These are phyloP conservation scores for Crithidia acanthocephali DNA, from an alignment of 208 protist species.

Conservation along the genomic window DNA sequence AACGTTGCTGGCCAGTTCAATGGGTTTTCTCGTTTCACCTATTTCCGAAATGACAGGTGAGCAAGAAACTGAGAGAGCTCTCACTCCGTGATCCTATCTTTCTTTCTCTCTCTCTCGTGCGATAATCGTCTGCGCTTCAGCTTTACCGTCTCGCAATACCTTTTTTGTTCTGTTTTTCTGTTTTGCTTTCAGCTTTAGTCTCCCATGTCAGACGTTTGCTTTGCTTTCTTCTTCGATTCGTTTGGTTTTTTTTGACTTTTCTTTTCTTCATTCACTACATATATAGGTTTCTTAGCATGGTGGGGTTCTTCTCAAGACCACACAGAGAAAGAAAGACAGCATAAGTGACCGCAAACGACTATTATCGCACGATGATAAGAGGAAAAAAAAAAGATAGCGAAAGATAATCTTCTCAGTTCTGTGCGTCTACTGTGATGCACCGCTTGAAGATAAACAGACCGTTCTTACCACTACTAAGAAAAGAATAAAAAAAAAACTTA, in stretches of 20 bases:
- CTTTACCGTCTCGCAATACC: background rate
- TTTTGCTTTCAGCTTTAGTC: background rate
- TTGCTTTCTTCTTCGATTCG: background rate
- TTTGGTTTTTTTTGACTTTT: background rate
- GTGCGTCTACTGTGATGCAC: background rate
- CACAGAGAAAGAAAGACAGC: background rate
- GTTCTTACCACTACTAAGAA: constrained; percentile 7
- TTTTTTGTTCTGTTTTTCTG: constrained; percentile 4
- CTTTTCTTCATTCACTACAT: background rate
- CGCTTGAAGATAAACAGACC: background rate
- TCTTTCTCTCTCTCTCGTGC: background rate
- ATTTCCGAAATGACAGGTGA: too few relatives aligned
- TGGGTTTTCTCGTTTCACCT: background rate
- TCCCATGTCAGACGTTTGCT: background rate
- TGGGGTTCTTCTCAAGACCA: background rate
- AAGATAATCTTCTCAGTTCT: background rate
- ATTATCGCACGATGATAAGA: background rate
- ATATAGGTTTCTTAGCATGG: background rate
- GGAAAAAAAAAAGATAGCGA: background rate
- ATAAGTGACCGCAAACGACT: background rate
- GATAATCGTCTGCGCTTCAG: too few relatives aligned
- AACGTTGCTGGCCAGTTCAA: background rate
- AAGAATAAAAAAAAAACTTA: constrained; percentile 4
- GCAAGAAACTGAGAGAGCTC: background rate
- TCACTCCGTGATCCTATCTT: background rate